phyloP scores from a whole-genome alignment of 768 basidiomycete genomes.

The Collybiopsis confluens region DNA sequence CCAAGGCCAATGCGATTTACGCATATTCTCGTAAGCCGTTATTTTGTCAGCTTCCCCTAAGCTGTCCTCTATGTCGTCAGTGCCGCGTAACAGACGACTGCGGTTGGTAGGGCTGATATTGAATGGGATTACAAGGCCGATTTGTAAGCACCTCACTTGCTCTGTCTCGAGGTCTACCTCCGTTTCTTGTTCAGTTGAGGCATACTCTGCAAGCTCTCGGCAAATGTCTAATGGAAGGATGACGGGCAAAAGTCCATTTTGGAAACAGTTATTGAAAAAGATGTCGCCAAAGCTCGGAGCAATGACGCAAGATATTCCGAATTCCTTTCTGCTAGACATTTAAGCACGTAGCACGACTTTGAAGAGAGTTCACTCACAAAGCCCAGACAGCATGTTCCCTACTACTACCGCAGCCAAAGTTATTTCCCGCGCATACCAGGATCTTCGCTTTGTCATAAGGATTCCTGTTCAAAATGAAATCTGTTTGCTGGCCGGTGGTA shows the following conservation, averaged over 20 bases:
- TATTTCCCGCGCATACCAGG: slow-evolving; percentile 78
- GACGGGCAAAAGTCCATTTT: slow-evolving; percentile 89
- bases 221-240: slow-evolving; percentile 66
- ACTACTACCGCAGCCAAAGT: slow-evolving; percentile 92
- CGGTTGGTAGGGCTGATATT: slow-evolving; percentile 62
- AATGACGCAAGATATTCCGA: slow-evolving; percentile 84
- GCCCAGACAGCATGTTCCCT: slow-evolving; percentile 91
- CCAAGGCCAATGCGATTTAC: slow-evolving; percentile 66
- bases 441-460: slow-evolving; percentile 76
- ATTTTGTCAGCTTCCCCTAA: slow-evolving; percentile 55
- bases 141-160: slow-evolving; percentile 58
- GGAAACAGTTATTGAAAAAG: slow-evolving; percentile 85
- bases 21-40: slow-evolving; percentile 50
- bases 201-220: slow-evolving; percentile 72
- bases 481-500: slow-evolving; percentile 72
- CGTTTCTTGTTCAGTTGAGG: slow-evolving; percentile 66
- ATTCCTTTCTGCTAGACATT: slow-evolving; percentile 59
- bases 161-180: slow-evolving; percentile 83
- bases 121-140: slow-evolving; percentile 45
- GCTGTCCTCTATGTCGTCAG: slow-evolving; percentile 76
- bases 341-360: slow-evolving; percentile 1
- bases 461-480: slow-evolving; percentile 79
- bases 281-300: slow-evolving; percentile 91
- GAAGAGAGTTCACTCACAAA: slow-evolving; percentile 45
- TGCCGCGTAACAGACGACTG: slow-evolving; percentile 68